A percentile compares a stretch with the other conserved stretches of the same genome.
phyloP scores from a whole-genome alignment of 768 basidiomycete genomes.

The Mycena rebaudengoi region DNA sequence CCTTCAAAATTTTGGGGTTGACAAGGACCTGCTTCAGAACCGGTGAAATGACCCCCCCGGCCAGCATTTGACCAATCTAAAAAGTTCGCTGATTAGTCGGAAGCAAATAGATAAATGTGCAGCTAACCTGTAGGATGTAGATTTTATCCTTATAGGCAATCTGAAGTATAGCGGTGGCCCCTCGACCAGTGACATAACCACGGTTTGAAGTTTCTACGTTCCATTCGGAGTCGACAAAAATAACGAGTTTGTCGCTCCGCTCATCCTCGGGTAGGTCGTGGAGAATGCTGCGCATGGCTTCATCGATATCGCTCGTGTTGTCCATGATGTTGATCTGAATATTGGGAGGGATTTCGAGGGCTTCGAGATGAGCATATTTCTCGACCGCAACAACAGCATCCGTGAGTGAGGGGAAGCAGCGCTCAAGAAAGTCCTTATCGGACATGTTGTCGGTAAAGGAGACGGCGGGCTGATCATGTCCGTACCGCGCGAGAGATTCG shows the following conservation, averaged over 20 bases:
- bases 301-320: not conserved
- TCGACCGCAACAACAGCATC: conserved; percentile 32
- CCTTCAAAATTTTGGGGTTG: too few species aligned
- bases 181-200: not conserved
- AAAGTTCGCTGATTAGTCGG: too few species aligned
- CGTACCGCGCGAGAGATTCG: too few species aligned
- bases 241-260: not conserved
- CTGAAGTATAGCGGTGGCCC: not conserved
- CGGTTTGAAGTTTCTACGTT: not conserved
- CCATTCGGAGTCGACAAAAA: not conserved
- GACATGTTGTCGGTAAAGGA: conserved; percentile 27
- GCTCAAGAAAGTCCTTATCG: conserved; percentile 26
- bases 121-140: not conserved
- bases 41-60: too few species aligned
- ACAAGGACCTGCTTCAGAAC: too few species aligned
- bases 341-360: not conserved
- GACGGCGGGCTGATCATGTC: not conserved
- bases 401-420: conserved; percentile 28
- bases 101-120: too few species aligned
- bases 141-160: not conserved
- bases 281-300: not conserved
- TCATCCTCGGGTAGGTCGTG: not conserved
- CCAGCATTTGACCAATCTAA: too few species aligned
- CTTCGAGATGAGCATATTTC: conserved; percentile 29
- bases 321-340: not conserved